Evolutionary conservation across 257 asterid genomes (phyloP).

Genomic region (Echium plantagineum): DNA sequence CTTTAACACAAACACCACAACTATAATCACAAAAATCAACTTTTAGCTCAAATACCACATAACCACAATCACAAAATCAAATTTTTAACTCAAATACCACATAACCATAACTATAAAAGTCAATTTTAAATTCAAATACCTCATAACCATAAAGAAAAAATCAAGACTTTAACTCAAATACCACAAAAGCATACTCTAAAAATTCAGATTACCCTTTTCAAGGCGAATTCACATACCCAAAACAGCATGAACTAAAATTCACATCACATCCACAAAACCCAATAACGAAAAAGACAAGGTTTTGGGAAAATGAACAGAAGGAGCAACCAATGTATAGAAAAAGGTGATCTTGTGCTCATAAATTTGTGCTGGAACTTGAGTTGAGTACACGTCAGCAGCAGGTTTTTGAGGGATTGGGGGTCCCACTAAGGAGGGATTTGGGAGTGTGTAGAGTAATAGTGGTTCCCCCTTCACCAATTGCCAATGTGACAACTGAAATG

Average conservation of each 20-base stretch:
- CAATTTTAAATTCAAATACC: not conserved
- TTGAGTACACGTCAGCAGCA: no score
- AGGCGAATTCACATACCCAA: constrained; percentile 5
- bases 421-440: not conserved
- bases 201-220: constrained; percentile 10
- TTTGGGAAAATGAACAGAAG: no score
- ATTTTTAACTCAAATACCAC: not conserved
- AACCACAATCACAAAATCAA: constrained; percentile 1
- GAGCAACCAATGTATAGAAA: constrained; percentile 12
- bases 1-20: not conserved
- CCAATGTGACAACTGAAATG: not conserved
- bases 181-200: constrained; percentile 15
- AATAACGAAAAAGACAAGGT: no score
- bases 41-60: not conserved
- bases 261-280: not conserved
- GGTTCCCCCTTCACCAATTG: not conserved
- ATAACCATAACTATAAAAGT: not conserved
- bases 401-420: constrained; percentile 11
- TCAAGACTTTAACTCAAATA: not conserved
- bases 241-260: no score
- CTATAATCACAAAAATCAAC: constrained; percentile 2
- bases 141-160: no score
- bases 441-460: no score
- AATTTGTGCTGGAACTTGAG: constrained; percentile 14
- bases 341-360: constrained; percentile 51